Evolutionary conservation across 2,329 filamentous ascomycete species (phyloP), one percentile per base, ranked within the genome.

Genomic region (Ceratocystis harringtonii): DNA sequence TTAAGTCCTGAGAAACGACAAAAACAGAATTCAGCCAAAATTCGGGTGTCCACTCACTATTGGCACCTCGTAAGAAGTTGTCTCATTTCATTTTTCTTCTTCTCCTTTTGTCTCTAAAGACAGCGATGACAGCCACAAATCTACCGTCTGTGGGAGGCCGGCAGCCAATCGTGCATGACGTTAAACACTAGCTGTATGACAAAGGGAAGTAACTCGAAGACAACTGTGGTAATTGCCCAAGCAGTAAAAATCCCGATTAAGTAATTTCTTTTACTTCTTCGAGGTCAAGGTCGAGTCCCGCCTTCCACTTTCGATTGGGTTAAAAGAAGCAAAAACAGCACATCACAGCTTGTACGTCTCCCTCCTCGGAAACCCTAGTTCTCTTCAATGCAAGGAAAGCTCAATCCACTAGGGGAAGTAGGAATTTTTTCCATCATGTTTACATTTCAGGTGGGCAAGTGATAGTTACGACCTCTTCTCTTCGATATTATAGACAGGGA

Each of bases 361-460:
- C 8, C 32, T 10, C 32, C 32, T 36, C 7, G 32, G 8, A 12
- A 52, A 19, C 15, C 10, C 4, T 63, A 22, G 17, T 15, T 22
- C 5, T 36, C 12, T 2, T 10, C 3, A n/a, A 36, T 48, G 17
- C 8, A 50, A 22, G 28, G 28, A 48, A 48, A n/a, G 36, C 25
- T 19, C 8, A 52, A 36, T 52, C 30, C 43, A 30, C 45, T 19
- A 63, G 62, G 62, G 62, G 45, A 17, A 36, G 1, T 36, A 8
- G 32, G 12, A 5, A 5, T 10, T 19, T 15, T 17, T 52, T 19
- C 15, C 22, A 36, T 28, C 62, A 63, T 19, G 62, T 63, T 63
- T 63, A 52, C 62, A 63, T 41, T 63, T 63, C 62, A 52, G 62
- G 62, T 63, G 8, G 36, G 22, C 19, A 32, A 45, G 48, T 25